Evolutionary conservation across 495 filamentous ascomycete genomes (phyloP), one percentile per base, ranked within the genome.

Genomic region (Cladorrhinum samala): DNA sequence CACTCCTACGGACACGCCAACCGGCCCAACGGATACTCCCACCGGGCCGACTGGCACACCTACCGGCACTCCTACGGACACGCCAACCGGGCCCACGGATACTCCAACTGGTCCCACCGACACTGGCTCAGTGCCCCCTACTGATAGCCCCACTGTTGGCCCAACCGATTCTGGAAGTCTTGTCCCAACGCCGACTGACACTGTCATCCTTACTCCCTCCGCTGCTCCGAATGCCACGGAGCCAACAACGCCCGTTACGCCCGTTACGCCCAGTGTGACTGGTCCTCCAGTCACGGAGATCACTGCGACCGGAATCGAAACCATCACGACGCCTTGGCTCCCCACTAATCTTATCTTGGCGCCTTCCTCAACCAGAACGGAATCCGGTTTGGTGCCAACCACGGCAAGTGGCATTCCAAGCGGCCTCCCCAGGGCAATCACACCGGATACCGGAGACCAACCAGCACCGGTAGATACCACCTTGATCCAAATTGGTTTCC

Each of bases 401-500:
- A 59, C 60, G 14, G 53, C 67, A 4, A 77, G 72, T 27, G 78
- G 74, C 23, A 73, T 88, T 53, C 81, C 87, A 0, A 76, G 83
- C 0, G 64, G 68, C 24, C 74, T 94, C 39, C 91, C 92, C 9
- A 81, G 79, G 53, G 79, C 87, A 23, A 93, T 97, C 55, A 77
- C 81, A 18, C 90, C 91, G 9, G 64, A 68, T 19, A 52, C 59
- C 8, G 47, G 54, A 7, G 11, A 37, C 11, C 44, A 33, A 1
- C 41, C 61, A 17, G 65, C 69, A 38, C 89, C 91, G 1, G 63
- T 70, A 2, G 86, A 87, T 59, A 81, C 79, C 1, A 66, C 54
- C 17, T 64, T 90, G 57, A 83, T 96, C 55, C 89, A 96, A 61
- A 75, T 98, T 52, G 94, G 89, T 11, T 95, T 96, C 77, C 71